Evolutionary conservation across 345 rosid species (phyloP), one percentile per base, ranked within the genome.

Genomic region (Eucalyptus erythrocorys): DNA sequence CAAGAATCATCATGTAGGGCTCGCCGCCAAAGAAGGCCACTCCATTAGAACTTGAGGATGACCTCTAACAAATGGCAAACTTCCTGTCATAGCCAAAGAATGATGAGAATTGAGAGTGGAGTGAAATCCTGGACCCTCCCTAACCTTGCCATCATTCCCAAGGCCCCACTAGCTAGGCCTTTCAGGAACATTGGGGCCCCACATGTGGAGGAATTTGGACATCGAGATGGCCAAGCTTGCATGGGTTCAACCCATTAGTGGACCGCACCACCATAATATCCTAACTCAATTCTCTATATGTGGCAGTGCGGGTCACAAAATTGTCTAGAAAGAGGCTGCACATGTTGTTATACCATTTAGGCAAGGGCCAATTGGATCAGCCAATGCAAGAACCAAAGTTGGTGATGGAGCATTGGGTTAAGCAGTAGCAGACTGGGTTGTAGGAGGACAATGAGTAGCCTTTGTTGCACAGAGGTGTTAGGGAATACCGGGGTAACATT

Each of bases 51-150:
- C 81, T 86, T 17, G 85, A 17, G 8, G 91, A 86, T 3, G 93
- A 90, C 26, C 88, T 88, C 85, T 93, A 87, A 68, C 93, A 93
- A 47, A 93, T 55, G 16, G 91, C 86, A 57, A 93, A 92, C 81
- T 90, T 92, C 76, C 88, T 88, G 3, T 76, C n/a, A 14, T 90
- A 88, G 86, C 88, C 85, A 12, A 92, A 55, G 30, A 24, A 55
- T 22, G 61, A 9, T 8, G 30, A 55, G 61, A 55, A 22, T 55
- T 24, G 30, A 55, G 13, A 24, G 11, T 0, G 30, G 61, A 55
- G 61, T 24, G 12, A 55, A 55, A 55, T 55, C 6, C 6, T 55
- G 11, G 1, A 24, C 26, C 61, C 61, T 55, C 4, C 61, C 61
- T 9, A 55, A 22, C 61, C 30, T 22, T 22, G 12, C 61, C 61